These are phyloP conservation scores for Trametes coccinea DNA, from an alignment of 768 basidiomycete genomes.

Conservation along the genomic window DNA sequence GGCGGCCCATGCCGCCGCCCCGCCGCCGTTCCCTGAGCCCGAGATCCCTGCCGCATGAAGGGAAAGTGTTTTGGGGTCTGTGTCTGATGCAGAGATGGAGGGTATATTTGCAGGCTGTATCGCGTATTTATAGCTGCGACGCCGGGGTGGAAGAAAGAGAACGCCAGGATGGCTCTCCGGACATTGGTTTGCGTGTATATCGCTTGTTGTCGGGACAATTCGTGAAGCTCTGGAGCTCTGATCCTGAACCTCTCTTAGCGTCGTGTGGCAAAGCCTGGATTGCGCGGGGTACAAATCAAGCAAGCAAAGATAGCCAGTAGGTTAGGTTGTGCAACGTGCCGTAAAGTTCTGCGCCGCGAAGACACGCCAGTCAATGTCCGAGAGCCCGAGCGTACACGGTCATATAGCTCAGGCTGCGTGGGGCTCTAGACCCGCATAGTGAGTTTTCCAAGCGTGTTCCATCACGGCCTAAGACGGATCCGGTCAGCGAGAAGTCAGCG, in stretches of 20 bases:
- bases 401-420: not conserved
- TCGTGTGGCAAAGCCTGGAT: too few species aligned
- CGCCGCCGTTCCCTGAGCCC: slow-evolving; percentile 45
- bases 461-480: not conserved
- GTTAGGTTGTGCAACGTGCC: slow-evolving; percentile 4
- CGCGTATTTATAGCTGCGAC: slow-evolving; percentile 3
- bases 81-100: not conserved
- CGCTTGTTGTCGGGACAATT: too few species aligned
- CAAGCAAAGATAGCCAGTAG: slow-evolving; percentile 3
- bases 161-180: not conserved
- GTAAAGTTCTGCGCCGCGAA: not conserved
- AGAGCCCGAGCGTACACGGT: not conserved
- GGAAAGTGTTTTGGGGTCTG: not conserved
- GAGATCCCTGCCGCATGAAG: slow-evolving; percentile 24
- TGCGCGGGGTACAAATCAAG: not conserved
- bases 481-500: not conserved
- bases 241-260: too few species aligned
- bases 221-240: too few species aligned
- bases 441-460: not conserved
- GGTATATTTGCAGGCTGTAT: not conserved
- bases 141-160: not conserved
- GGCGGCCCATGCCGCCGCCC: slow-evolving; percentile 10
- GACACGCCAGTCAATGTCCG: not conserved
- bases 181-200: not conserved
- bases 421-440: not conserved